Evolutionary conservation across 306 rosid species (phyloP).

Genomic region (Cucurbita pepo): DNA sequence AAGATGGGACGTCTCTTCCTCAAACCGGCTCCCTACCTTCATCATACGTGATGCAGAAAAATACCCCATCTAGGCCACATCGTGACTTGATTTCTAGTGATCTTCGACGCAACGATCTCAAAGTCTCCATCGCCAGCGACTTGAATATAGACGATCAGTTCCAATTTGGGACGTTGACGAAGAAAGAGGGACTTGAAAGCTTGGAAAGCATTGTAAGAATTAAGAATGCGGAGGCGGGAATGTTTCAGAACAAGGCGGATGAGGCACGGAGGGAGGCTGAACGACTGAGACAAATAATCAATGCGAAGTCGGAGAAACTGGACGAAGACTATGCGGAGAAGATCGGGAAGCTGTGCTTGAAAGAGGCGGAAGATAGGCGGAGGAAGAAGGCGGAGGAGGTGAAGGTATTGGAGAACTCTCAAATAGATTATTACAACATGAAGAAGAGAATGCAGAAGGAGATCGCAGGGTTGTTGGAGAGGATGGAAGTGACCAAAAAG

Average conservation of each 20-base stretch:
- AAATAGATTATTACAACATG: constrained; percentile 65
- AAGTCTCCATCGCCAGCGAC: constrained; percentile 35
- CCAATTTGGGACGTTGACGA: constrained; percentile 41
- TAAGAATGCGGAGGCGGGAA: constrained; percentile 88
- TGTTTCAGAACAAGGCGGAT: constrained; percentile 91
- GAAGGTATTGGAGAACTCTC: constrained; percentile 63
- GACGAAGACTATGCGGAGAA: constrained; percentile 68
- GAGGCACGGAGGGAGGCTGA: constrained; percentile 92
- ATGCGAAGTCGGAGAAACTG: constrained; percentile 39
- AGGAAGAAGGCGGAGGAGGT: constrained; percentile 75
- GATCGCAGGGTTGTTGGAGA: constrained; percentile 61
- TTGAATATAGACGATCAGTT: constrained; percentile 39
- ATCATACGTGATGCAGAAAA: constrained; percentile 30
- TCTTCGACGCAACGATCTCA: constrained; percentile 43
- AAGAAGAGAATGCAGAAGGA: constrained; percentile 78
- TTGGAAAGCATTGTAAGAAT: constrained; percentile 78
- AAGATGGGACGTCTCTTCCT: constrained; percentile 40
- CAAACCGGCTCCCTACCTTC: constrained; percentile 34
- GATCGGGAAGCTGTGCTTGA: constrained; percentile 51
- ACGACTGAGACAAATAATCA: constrained; percentile 44
- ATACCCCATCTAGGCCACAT: constrained; percentile 39
- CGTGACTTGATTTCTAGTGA: constrained; percentile 36
- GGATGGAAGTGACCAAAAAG: constrained; percentile 92
- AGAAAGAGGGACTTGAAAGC: constrained; percentile 58
- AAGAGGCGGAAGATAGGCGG: constrained; percentile 56